Conservation (phyloP, 495 filamentous ascomycete species). For the Aspergillus cristatus region DNA sequence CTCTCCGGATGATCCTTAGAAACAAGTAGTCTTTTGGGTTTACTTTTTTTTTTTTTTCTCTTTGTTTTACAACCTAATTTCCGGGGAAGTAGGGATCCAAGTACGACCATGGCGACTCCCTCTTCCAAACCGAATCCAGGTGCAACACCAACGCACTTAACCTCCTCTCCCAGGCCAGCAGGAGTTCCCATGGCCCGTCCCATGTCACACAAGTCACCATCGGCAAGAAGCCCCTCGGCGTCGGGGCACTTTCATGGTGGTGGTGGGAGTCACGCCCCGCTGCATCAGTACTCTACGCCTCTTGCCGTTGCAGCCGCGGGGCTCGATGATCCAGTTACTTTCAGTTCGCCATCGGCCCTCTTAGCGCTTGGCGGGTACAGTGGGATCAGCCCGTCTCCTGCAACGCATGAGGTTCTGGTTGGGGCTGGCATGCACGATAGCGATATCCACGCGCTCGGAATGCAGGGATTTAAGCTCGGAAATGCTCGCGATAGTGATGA, state of each 20-base stretch:
- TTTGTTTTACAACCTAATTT: not conserved
- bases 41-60: not conserved
- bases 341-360: slow-evolving; percentile 38
- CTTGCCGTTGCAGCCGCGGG: slow-evolving; percentile 22
- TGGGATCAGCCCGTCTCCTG: slow-evolving; percentile 35
- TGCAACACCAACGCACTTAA: slow-evolving; percentile 38
- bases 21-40: not conserved
- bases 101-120: slow-evolving; percentile 32
- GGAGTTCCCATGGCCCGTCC: slow-evolving; percentile 30
- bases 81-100: not conserved
- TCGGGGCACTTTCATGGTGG: slow-evolving; percentile 23
- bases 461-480: slow-evolving; percentile 33
- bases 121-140: slow-evolving; percentile 34
- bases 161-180: slow-evolving; percentile 35
- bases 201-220: slow-evolving; percentile 37
- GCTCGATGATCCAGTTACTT: slow-evolving; percentile 34
- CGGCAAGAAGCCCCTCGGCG: slow-evolving; percentile 32
- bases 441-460: slow-evolving; percentile 36
- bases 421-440: slow-evolving; percentile 33
- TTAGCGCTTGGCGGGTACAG: slow-evolving; percentile 34
- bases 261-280: slow-evolving; percentile 20
- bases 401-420: slow-evolving; percentile 31
- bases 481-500: slow-evolving; percentile 39
- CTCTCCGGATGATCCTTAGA: no score
- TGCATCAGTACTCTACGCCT: slow-evolving; percentile 35